Percentiles rank a stretch among this genome's conserved stretches.
phyloP scores from a whole-genome alignment of 345 rosid species.

The Ailanthus altissimus region DNA sequence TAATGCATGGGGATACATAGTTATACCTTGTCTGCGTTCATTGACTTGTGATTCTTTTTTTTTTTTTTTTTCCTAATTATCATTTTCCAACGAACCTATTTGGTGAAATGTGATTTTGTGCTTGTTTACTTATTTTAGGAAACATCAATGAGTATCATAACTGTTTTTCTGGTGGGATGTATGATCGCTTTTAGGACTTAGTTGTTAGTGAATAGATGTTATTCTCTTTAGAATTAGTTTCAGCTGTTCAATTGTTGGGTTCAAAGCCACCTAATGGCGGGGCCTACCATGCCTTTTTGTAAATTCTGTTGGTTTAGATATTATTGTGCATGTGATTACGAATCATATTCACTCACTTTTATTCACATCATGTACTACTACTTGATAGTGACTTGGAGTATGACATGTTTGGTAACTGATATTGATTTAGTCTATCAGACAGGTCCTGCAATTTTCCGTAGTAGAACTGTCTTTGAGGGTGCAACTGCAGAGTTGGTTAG shows the following conservation, averaged over 20 bases:
- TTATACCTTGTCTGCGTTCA: neutral
- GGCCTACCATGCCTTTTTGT: neutral
- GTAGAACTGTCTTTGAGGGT: conserved; percentile 92
- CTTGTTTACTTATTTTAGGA: neutral
- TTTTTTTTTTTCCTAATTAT: neutral
- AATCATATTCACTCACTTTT: conserved; percentile 6
- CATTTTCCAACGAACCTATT: neutral
- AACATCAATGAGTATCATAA: neutral
- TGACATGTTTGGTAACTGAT: conserved; percentile 20
- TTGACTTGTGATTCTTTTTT: neutral
- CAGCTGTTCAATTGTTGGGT: neutral
- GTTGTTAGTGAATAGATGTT: neutral
- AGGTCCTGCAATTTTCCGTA: conserved; percentile 67
- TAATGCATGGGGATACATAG: neutral
- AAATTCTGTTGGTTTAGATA: conserved; percentile 5
- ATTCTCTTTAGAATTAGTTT: neutral
- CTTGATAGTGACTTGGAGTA: neutral
- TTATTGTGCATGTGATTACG: conserved; percentile 1
- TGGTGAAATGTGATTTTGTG: neutral
- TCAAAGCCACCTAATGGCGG: neutral
- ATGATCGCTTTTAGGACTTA: neutral
- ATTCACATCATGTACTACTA: neutral
- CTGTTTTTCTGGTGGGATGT: neutral
- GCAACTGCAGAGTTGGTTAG: conserved; percentile 84
- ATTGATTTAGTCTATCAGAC: conserved; percentile 51